Percentiles rank a stretch among this genome's conserved stretches.
phyloP scores from a whole-genome alignment of 345 rosid species.

The Physaria fendleri region DNA sequence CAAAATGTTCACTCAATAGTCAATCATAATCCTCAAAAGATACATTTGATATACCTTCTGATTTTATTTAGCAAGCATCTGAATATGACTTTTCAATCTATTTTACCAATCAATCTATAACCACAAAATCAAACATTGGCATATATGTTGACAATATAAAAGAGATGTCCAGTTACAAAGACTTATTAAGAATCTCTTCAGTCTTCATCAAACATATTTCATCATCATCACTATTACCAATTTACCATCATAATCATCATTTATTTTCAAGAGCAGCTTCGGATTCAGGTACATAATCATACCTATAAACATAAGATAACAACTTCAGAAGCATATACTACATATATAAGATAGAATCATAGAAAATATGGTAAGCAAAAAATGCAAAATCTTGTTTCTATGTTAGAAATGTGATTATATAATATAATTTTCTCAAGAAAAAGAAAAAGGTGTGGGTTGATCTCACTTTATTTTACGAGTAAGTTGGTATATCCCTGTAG shows the following conservation, averaged over 20 bases:
- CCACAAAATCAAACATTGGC: not conserved
- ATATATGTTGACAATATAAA: not conserved
- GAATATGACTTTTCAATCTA: not conserved
- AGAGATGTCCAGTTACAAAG: constrained; percentile 7
- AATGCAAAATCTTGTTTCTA: too few species aligned
- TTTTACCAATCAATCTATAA: not conserved
- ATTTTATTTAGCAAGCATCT: not conserved
- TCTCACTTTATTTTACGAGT: constrained; percentile 72
- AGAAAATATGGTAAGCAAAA: not conserved
- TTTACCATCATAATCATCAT: constrained; percentile 31
- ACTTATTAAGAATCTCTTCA: not conserved
- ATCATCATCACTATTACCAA: too few species aligned
- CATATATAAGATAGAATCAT: not conserved
- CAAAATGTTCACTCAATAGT: too few species aligned
- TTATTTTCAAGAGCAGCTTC: constrained; percentile 41
- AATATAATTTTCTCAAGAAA: not conserved
- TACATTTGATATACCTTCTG: not conserved
- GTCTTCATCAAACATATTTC: too few species aligned
- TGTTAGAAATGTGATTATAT: not conserved
- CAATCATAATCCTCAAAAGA: not conserved
- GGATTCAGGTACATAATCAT: constrained; percentile 47
- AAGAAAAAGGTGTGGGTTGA: not conserved
- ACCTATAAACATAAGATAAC: constrained; percentile 34
- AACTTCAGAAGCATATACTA: not conserved
- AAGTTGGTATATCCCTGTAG: constrained; percentile 76